These are phyloP conservation scores for Candida sp. DNA, from an alignment of 1,139 yeast genomes.

Conservation along the genomic window DNA sequence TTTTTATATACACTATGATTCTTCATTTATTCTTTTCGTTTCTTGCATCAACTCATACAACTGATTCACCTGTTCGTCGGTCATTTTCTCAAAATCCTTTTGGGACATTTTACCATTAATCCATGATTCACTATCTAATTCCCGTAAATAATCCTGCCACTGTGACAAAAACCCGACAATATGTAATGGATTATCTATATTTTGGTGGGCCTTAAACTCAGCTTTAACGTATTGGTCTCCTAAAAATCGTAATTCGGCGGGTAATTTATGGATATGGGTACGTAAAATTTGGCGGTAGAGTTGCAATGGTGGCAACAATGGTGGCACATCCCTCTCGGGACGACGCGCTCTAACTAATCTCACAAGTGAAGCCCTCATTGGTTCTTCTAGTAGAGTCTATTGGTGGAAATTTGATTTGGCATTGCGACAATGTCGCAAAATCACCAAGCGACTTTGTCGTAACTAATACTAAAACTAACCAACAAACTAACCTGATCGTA, in stretches of 20 bases:
- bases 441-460: no score
- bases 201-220: slow-evolving; percentile 85
- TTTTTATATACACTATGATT: slow-evolving; percentile 1
- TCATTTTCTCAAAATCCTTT: slow-evolving; percentile 72
- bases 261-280: slow-evolving; percentile 66
- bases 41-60: slow-evolving; percentile 47
- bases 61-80: slow-evolving; percentile 91
- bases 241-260: slow-evolving; percentile 64
- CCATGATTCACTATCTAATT: slow-evolving; percentile 79
- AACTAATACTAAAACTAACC: no score
- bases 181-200: slow-evolving; percentile 84
- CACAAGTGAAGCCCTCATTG: slow-evolving; percentile 50
- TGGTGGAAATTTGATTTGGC: no score
- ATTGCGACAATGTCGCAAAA: no score
- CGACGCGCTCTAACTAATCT: slow-evolving; percentile 55
- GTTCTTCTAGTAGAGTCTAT: neutral
- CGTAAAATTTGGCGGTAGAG: slow-evolving; percentile 76
- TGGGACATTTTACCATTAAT: slow-evolving; percentile 61
- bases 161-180: slow-evolving; percentile 90
- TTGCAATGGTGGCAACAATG: slow-evolving; percentile 76
- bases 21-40: slow-evolving; percentile 42
- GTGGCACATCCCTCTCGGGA: slow-evolving; percentile 49
- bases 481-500: no score
- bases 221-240: slow-evolving; percentile 90
- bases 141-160: slow-evolving; percentile 88